phyloP scores from a whole-genome alignment of 345 rosid genomes.

The Jatropha curcas region DNA sequence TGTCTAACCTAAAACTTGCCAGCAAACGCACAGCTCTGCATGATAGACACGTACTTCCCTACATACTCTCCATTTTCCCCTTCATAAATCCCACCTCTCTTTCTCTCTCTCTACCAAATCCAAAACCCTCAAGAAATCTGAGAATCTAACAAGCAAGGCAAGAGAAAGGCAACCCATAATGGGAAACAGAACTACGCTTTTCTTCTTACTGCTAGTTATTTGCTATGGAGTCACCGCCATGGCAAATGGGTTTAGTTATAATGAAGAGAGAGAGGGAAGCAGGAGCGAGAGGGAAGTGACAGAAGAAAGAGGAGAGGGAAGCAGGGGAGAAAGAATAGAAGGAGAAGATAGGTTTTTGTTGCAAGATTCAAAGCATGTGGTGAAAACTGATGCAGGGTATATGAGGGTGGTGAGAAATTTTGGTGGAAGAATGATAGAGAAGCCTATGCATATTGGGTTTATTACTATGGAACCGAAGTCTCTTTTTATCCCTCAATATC shows the following conservation, averaged over 20 bases:
- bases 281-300: background rate
- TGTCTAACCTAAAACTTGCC: conserved; percentile 14
- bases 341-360: conserved; percentile 51
- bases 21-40: conserved; percentile 21
- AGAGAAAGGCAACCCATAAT: background rate
- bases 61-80: conserved; percentile 7
- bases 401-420: conserved; percentile 56
- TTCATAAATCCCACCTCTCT: conserved; percentile 24
- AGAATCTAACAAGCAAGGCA: background rate
- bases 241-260: conserved; percentile 27
- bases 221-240: conserved; percentile 34
- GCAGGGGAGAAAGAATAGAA: background rate
- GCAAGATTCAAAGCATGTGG: conserved; percentile 52
- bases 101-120: background rate
- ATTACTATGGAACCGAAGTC: conserved; percentile 79
- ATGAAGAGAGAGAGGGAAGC: background rate
- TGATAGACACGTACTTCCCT: conserved; percentile 34
- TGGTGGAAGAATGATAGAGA: conserved; percentile 47
- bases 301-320: background rate
- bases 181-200: conserved; percentile 26
- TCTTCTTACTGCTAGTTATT: conserved; percentile 35
- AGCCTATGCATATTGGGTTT: conserved; percentile 74
- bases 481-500: conserved; percentile 82
- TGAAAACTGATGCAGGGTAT: conserved; percentile 77
- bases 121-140: background rate